phyloP scores from a whole-genome alignment of 1,284 basidiomycete species.

The Quambalaria eucalypti region DNA sequence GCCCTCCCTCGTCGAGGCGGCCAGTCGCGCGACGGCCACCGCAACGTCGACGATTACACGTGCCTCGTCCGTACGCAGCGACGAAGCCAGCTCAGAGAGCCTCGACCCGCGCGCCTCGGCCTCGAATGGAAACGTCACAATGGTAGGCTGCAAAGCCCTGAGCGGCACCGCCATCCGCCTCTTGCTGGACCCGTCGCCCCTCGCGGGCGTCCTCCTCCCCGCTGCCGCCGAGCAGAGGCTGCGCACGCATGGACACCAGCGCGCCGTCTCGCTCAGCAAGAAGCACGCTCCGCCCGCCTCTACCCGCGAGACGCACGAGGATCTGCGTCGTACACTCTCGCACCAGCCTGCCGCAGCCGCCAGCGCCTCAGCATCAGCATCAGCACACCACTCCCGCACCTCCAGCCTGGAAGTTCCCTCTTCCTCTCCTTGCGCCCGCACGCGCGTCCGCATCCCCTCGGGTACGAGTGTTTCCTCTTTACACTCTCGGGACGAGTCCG shows the following conservation, averaged over 20 bases:
- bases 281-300: background rate
- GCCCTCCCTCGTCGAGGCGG: background rate
- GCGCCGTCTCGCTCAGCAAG: background rate
- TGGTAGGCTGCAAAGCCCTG: too few relatives aligned
- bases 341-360: background rate
- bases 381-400: too few relatives aligned
- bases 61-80: background rate
- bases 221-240: background rate
- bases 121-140: too few relatives aligned
- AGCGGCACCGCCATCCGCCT: conserved; percentile 16
- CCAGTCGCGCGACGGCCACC: background rate
- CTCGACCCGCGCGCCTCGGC: too few relatives aligned
- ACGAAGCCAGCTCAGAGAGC: background rate
- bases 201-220: background rate
- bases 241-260: too few relatives aligned
- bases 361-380: too few relatives aligned
- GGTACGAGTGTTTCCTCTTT: too few relatives aligned
- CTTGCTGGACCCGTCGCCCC: conserved; percentile 21
- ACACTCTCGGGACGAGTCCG: too few relatives aligned
- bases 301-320: too few relatives aligned
- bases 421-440: too few relatives aligned
- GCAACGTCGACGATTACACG: background rate
- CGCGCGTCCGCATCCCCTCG: too few relatives aligned
- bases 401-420: too few relatives aligned
- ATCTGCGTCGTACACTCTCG: background rate